Evolutionary conservation across 208 protist genomes (phyloP), one percentile per base, ranked within the genome.

Genomic region (Acanthamoeba culbertsoni): DNA sequence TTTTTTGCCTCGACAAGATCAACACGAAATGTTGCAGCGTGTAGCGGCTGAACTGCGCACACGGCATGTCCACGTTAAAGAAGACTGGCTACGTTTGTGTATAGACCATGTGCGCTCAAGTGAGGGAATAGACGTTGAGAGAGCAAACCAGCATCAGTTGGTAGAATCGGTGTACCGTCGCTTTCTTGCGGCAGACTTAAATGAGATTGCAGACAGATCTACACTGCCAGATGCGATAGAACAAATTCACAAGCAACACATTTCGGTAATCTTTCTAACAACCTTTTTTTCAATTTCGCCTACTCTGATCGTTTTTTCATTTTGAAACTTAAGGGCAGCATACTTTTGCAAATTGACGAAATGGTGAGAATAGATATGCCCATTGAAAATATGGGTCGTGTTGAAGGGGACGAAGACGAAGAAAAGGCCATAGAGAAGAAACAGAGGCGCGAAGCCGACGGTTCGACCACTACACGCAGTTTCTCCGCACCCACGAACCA

Each of bases 321-420:
- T 33, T 23, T 63, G 31, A 20, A 48, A 10, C 3, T 28, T n/a
- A 90, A 92, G 88, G 88, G 88, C 12, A 92, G 45, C 46, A 26
- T 48, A 16, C 28, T 92, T 10, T 45, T 92, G 3, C 88, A 92
- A 55, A 57, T 92, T 20, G 88, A 92, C 37, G 88, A 92, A 46
- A 57, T 92, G n/a, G 65, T 79, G 1, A 77, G 77, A 23, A 71
- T 92, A 5, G 62, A 73, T 18, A 28, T 35, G 23, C 48, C 88
- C 12, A 77, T 92, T 26, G 88, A 92, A 37, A 90, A 92, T 31
- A 4, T 79, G 62, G 62, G 43, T 5, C 40, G 48, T 14, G 88
- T 63, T 35, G 84, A 4, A 2, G 84, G 77, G 45, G 65, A 92
- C 62, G 62, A 73, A 40, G 88, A 92, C 16, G 88, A 77, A 33